A percentile compares a stretch with the other conserved stretches of the same genome.
Evolutionary conservation across 2,329 filamentous ascomycete genomes (phyloP).

Genomic region (Xylaria sp.): DNA sequence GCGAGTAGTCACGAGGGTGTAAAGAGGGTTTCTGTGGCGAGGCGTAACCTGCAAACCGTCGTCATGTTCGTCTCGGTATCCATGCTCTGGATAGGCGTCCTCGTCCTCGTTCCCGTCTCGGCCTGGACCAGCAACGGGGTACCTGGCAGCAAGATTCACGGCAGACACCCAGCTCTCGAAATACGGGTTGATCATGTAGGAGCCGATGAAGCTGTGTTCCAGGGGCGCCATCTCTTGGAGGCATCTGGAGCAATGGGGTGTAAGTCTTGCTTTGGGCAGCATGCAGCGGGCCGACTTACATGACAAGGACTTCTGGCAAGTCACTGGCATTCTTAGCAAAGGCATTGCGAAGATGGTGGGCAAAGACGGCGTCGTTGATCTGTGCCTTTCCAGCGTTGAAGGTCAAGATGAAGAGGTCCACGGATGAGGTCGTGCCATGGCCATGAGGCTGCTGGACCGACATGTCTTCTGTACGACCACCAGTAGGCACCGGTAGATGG

Average conservation of each 20-base stretch:
- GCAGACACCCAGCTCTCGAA: constrained; percentile 77
- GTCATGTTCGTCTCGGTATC: constrained; percentile 4
- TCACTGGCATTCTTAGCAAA: constrained; percentile 62
- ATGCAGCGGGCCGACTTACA: constrained; percentile 56
- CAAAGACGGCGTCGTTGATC: constrained; percentile 77
- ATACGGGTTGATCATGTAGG: constrained; percentile 81
- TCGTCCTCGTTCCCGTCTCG: constrained; percentile 8
- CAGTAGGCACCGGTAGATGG: no score
- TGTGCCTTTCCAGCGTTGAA: constrained; percentile 86
- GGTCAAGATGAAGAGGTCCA: constrained; percentile 80
- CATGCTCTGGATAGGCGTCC: not conserved
- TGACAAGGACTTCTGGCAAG: constrained; percentile 66
- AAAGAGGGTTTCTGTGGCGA: constrained; percentile 56
- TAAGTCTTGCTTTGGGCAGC: not conserved
- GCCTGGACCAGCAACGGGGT: constrained; percentile 46
- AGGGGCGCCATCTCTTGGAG: constrained; percentile 93
- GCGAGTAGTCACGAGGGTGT: constrained; percentile 75
- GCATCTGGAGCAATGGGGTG: constrained; percentile 62
- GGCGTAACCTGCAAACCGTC: constrained; percentile 28
- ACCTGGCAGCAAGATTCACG: constrained; percentile 73
- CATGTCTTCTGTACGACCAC: not conserved
- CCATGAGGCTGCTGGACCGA: no score
- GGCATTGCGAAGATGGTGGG: constrained; percentile 72
- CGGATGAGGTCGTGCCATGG: constrained; percentile 50
- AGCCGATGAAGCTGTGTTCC: constrained; percentile 84